phyloP scores from a whole-genome alignment of 306 rosid species.

The Malus sieversii region DNA sequence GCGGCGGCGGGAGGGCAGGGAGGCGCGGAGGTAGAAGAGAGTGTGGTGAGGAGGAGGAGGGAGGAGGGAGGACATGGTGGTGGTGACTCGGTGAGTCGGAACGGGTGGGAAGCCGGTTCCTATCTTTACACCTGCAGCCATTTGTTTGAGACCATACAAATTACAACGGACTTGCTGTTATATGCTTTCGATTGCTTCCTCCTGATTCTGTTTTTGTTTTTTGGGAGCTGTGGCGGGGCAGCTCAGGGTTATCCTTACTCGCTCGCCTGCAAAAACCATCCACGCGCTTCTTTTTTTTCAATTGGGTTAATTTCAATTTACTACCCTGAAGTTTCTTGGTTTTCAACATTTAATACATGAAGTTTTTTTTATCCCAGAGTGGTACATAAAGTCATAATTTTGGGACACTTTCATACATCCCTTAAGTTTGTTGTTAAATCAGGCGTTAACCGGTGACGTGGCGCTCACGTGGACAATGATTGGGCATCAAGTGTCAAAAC shows the following conservation, averaged over 20 bases:
- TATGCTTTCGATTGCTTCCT: not conserved
- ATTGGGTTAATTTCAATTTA: too few relatives aligned
- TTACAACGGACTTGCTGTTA: not conserved
- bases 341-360: too few relatives aligned
- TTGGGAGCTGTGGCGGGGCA: slow-evolving; percentile 5
- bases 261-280: not conserved
- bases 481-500: too few relatives aligned
- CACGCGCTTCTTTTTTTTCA: not conserved
- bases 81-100: slow-evolving; percentile 49
- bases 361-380: too few relatives aligned
- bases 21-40: slow-evolving; percentile 33
- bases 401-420: too few relatives aligned
- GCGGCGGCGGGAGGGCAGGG: slow-evolving; percentile 34
- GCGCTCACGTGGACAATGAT: too few relatives aligned
- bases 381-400: too few relatives aligned
- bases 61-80: slow-evolving; percentile 23
- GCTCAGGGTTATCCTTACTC: slow-evolving; percentile 1
- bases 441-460: too few relatives aligned
- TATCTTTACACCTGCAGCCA: slow-evolving; percentile 50
- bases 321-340: too few relatives aligned
- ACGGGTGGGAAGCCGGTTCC: slow-evolving; percentile 31
- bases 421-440: too few relatives aligned
- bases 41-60: slow-evolving; percentile 30
- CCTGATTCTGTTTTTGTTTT: not conserved
- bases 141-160: slow-evolving; percentile 73